Conservation (phyloP, 345 rosid species). For the Brassica napus region Da-Ae NC_063446.1:34298501-34299000, state of each 20-base stretch:
- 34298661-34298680: conserved; percentile 25
- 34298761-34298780: not conserved
- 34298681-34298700: conserved; percentile 18
- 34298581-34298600: conserved; percentile 3
- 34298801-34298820: conserved; percentile 6
- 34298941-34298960: not conserved
- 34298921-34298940: conserved; percentile 1
- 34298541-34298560: conserved; percentile 9
- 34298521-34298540: conserved; percentile 18
- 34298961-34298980: not conserved
- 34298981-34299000: not conserved
- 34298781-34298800: not conserved
- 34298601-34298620: conserved; percentile 8
- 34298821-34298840: not conserved
- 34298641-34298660: conserved; percentile 21
- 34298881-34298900: not conserved
- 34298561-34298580: conserved; percentile 1
- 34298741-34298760: conserved; percentile 23
- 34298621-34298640: conserved; percentile 22
- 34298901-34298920: not conserved
- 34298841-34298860: not conserved
- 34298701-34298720: conserved; percentile 28
- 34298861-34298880: not conserved
- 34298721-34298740: conserved; percentile 9
- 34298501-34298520: not conserved